Conservation (phyloP, 2,329 filamentous ascomycete species). For the Sclerotiophoma versabilis region DNA sequence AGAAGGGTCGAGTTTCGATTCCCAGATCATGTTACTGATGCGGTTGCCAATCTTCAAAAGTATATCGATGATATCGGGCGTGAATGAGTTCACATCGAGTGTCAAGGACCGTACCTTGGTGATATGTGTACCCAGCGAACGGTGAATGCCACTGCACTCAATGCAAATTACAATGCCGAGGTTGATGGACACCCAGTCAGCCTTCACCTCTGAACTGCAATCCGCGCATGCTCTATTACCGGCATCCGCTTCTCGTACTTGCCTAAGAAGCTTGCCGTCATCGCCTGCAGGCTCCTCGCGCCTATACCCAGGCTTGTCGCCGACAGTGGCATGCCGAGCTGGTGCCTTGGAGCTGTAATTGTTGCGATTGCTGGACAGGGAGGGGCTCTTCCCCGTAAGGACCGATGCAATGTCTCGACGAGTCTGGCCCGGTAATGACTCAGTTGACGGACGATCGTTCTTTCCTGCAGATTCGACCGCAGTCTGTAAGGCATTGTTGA, state of each 20-base stretch:
- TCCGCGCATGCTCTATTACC: constrained; percentile 95
- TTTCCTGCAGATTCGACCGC: constrained; percentile 83
- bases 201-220: constrained; percentile 88
- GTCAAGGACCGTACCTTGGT: constrained; percentile 96
- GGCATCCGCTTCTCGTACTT: constrained; percentile 87
- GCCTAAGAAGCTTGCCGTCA: constrained; percentile 83
- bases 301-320: constrained; percentile 77
- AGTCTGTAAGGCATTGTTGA: constrained; percentile 96
- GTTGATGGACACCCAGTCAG: constrained; percentile 99
- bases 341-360: constrained; percentile 65
- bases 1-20: constrained; percentile 77
- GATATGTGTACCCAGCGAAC: constrained; percentile 95
- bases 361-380: constrained; percentile 66
- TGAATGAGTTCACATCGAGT: constrained; percentile 94
- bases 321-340: constrained; percentile 86
- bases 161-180: constrained; percentile 95
- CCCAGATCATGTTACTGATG: constrained; percentile 96
- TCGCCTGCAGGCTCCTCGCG: constrained; percentile 79
- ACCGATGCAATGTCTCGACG: constrained; percentile 91
- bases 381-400: constrained; percentile 88
- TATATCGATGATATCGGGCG: constrained; percentile 94
- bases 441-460: constrained; percentile 56
- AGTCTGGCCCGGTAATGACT: constrained; percentile 64
- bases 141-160: constrained; percentile 96
- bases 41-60: constrained; percentile 91